These are phyloP conservation scores for Eimeria necatrix DNA, from an alignment of 169 alveolate species.

Conservation along the genomic window DNA sequence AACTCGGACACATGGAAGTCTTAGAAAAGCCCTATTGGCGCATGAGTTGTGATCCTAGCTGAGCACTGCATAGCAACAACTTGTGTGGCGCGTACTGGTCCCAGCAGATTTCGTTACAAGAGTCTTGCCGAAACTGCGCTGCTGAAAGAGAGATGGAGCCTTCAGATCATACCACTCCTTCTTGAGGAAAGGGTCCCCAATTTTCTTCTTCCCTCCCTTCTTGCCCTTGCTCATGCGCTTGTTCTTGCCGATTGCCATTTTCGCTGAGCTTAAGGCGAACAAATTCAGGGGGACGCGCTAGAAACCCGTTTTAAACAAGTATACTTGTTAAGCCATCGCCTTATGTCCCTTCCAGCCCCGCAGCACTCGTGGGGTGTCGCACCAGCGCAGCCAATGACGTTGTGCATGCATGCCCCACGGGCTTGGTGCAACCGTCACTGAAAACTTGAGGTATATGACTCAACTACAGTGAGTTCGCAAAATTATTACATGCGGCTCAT, in stretches of 20 bases:
- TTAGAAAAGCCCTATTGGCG: neutral
- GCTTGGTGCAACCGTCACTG: neutral
- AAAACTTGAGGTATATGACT: too few relatives aligned
- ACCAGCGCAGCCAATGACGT: conserved; percentile 17
- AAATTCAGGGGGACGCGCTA: conserved; percentile 7
- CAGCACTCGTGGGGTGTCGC: conserved; percentile 41
- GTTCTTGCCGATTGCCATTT: conserved; percentile 98
- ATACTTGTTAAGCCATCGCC: neutral
- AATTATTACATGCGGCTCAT: too few relatives aligned
- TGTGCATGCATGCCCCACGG: conserved; percentile 73
- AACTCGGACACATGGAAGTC: neutral
- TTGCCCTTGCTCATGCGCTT: conserved; percentile 97
- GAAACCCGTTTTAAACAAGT: neutral
- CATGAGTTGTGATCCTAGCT: neutral
- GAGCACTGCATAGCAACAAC: neutral
- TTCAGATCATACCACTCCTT: conserved; percentile 98
- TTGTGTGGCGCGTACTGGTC: conserved; percentile 84
- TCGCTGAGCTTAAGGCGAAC: conserved; percentile 68
- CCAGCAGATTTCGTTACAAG: conserved; percentile 97
- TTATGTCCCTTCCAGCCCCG: neutral
- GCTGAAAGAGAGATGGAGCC: conserved; percentile 97
- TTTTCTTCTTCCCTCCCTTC: conserved; percentile 98
- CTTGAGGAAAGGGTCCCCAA: conserved; percentile 97
- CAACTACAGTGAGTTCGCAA: too few relatives aligned
- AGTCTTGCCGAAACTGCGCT: conserved; percentile 96